Evolutionary conservation across 257 asterid species (phyloP).

Genomic region (Agastache rugosa): DNA sequence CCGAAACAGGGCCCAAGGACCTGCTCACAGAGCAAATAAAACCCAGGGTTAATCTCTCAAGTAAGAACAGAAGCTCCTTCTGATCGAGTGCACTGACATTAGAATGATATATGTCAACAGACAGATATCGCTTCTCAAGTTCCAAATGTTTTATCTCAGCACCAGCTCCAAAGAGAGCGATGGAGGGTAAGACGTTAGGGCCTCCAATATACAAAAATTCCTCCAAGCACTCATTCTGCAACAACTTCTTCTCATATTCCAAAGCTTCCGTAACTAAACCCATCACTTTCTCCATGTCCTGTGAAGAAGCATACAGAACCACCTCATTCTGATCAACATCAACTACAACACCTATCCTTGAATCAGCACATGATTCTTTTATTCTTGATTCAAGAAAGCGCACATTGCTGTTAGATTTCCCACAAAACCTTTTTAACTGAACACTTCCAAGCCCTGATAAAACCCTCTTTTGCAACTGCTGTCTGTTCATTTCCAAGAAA

Average conservation of each 20-base stretch:
- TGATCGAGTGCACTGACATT: slow-evolving; percentile 53
- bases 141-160: slow-evolving; percentile 89
- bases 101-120: slow-evolving; percentile 74
- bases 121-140: slow-evolving; percentile 76
- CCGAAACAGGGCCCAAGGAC: slow-evolving; percentile 47
- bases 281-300: slow-evolving; percentile 65
- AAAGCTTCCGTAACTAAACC: slow-evolving; percentile 53
- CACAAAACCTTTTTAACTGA: slow-evolving; percentile 79
- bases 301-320: slow-evolving; percentile 63
- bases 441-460: slow-evolving; percentile 69
- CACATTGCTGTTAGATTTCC: slow-evolving; percentile 60
- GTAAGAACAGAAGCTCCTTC: slow-evolving; percentile 65
- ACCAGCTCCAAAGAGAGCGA: slow-evolving; percentile 94
- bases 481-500: slow-evolving; percentile 61
- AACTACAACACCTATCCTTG: slow-evolving; percentile 70
- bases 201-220: slow-evolving; percentile 71
- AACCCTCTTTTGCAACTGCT: slow-evolving; percentile 61
- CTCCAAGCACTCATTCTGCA: slow-evolving; percentile 79
- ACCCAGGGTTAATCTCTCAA: slow-evolving; percentile 66
- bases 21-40: slow-evolving; percentile 63
- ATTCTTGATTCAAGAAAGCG: slow-evolving; percentile 59
- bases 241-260: slow-evolving; percentile 63
- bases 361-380: slow-evolving; percentile 65
- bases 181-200: slow-evolving; percentile 54
- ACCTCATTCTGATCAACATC: slow-evolving; percentile 71